A percentile compares a stretch with the other conserved stretches of the same genome.
These are phyloP conservation scores for Basidiobolus heterosporus DNA, from an alignment of 371 early-diverging fungal genomes.

Conservation along the genomic window DNA sequence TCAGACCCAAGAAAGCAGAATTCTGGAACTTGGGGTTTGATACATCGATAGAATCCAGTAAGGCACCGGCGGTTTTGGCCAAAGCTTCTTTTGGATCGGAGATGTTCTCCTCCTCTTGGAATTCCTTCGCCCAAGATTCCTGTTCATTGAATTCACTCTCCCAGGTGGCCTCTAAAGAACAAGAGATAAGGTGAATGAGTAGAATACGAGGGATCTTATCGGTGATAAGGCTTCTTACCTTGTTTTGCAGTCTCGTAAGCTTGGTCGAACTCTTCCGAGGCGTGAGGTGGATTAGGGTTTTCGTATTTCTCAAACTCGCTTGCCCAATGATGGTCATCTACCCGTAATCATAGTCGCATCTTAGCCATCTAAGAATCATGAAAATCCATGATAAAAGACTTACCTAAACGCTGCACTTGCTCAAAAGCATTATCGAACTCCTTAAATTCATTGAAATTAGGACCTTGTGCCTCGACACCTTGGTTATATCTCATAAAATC, in stretches of 20 bases:
- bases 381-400: neutral
- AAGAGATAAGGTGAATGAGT: neutral
- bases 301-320: slow-evolving; percentile 23
- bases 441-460: slow-evolving; percentile 19
- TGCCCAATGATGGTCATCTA: slow-evolving; percentile 14
- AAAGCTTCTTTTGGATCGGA: slow-evolving; percentile 25
- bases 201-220: neutral
- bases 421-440: slow-evolving; percentile 43
- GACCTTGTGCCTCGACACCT: slow-evolving; percentile 9
- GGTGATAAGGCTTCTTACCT: slow-evolving; percentile 11
- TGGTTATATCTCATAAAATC: slow-evolving; percentile 44
- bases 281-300: slow-evolving; percentile 19
- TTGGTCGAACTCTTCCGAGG: slow-evolving; percentile 41
- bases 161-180: slow-evolving; percentile 15
- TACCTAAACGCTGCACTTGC: slow-evolving; percentile 7
- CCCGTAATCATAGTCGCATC: neutral
- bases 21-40: slow-evolving; percentile 82
- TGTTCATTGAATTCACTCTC: slow-evolving; percentile 30
- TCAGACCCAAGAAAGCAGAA: slow-evolving; percentile 76
- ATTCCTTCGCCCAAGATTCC: slow-evolving; percentile 24
- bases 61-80: slow-evolving; percentile 66
- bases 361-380: neutral
- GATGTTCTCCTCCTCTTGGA: slow-evolving; percentile 14
- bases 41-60: slow-evolving; percentile 56
- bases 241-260: slow-evolving; percentile 59